These are phyloP conservation scores for Seminavis robusta DNA, from an alignment of 108 stramenopile genomes.

Conservation along the genomic window DNA sequence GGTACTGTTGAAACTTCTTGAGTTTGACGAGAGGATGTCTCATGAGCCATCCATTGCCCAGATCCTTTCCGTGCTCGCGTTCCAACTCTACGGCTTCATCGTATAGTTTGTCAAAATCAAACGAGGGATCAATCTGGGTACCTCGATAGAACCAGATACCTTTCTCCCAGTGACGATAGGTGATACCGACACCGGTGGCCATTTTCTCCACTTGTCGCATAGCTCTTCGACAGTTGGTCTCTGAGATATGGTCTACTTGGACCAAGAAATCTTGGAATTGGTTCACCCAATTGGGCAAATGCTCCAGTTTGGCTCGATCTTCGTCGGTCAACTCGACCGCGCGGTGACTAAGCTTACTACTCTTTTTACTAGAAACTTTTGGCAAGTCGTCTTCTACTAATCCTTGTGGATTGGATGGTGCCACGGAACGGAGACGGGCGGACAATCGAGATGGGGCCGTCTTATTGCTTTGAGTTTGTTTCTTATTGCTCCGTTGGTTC, in stretches of 20 bases:
- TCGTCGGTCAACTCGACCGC: too few species aligned
- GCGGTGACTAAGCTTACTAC: too few species aligned
- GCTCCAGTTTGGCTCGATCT: too few species aligned
- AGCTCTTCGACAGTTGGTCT: not conserved
- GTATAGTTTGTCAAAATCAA: constrained; percentile 16
- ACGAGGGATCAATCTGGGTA: not conserved
- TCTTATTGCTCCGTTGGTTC: too few species aligned
- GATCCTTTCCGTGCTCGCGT: constrained; percentile 15
- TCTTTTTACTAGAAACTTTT: too few species aligned
- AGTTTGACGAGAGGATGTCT: constrained; percentile 29
- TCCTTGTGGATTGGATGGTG: too few species aligned
- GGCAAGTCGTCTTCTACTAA: too few species aligned
- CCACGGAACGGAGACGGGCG: too few species aligned
- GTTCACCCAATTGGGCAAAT: too few species aligned
- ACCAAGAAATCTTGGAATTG: not conserved
- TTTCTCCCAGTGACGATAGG: constrained; percentile 6
- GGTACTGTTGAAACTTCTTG: constrained; percentile 8
- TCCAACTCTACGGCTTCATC: constrained; percentile 17
- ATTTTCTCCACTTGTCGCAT: constrained; percentile 11
- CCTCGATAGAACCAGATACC: not conserved
- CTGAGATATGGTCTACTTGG: not conserved
- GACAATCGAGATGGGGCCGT: too few species aligned
- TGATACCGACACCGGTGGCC: constrained; percentile 5
- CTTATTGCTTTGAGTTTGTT: too few species aligned
- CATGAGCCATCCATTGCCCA: constrained; percentile 32